These are phyloP conservation scores for Nigrograna mackinnonii DNA, from an alignment of 2,329 filamentous ascomycete species.

Conservation along the genomic window DNA sequence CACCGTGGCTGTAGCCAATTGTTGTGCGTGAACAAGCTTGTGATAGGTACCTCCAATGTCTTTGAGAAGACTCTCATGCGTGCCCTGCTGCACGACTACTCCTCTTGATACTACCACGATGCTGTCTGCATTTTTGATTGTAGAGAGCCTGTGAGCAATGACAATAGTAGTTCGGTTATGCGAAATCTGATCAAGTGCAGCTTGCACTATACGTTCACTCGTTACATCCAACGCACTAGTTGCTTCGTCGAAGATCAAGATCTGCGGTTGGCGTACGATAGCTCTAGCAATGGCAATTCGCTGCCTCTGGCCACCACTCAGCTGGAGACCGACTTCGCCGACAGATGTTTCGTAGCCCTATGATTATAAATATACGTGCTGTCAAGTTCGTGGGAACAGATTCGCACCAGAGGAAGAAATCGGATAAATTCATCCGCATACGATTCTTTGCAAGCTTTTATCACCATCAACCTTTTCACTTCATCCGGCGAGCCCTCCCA, in stretches of 20 bases:
- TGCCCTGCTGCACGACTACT: conserved; percentile 70
- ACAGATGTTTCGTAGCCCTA: conserved; percentile 89
- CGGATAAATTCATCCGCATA: conserved; percentile 91
- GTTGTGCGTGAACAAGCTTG: conserved; percentile 59
- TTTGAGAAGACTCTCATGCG: conserved; percentile 69
- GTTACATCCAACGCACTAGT: conserved; percentile 92
- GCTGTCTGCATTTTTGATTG: conserved; percentile 43
- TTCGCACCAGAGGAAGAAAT: conserved; percentile 49
- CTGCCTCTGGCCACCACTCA: conserved; percentile 94
- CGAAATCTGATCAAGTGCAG: conserved; percentile 80
- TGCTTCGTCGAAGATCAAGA: conserved; percentile 89
- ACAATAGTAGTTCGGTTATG: conserved; percentile 88
- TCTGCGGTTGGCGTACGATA: conserved; percentile 83
- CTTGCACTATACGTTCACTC: conserved; percentile 90
- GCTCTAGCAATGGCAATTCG: conserved; percentile 90
- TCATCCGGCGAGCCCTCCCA: conserved; percentile 50
- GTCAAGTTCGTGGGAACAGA: not conserved
- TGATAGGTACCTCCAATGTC: conserved; percentile 64
- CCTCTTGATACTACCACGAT: conserved; percentile 77
- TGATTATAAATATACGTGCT: conserved; percentile 55
- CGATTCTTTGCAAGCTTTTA: conserved; percentile 70
- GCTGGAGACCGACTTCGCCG: conserved; percentile 84
- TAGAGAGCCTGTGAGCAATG: conserved; percentile 91
- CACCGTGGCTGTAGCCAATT: not conserved
- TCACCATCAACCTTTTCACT: conserved; percentile 67